Evolutionary conservation across 2,329 filamentous ascomycete genomes (phyloP).

Genomic region (Fulvia fulva): DNA sequence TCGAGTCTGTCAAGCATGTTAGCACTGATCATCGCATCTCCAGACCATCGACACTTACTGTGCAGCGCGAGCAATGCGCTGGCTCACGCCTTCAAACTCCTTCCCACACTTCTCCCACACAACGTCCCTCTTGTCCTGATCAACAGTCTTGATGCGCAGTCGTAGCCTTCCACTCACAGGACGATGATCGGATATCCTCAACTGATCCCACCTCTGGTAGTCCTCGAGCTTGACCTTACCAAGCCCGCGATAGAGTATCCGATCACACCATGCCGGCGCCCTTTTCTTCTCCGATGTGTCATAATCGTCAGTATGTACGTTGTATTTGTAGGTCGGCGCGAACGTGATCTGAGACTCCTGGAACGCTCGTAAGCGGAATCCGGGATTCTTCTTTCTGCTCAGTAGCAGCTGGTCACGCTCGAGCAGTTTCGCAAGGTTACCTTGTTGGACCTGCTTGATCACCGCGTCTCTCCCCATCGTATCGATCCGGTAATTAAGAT

Average conservation of each 20-base stretch:
- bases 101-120: constrained; percentile 38
- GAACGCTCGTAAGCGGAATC: constrained; percentile 83
- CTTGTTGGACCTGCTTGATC: constrained; percentile 74
- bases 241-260: constrained; percentile 77
- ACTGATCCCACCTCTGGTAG: constrained; percentile 76
- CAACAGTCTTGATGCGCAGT: constrained; percentile 78
- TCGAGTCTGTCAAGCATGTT: constrained; percentile 49
- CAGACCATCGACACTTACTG: constrained; percentile 60
- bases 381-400: constrained; percentile 81
- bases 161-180: constrained; percentile 84
- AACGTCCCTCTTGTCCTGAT: constrained; percentile 57
- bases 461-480: constrained; percentile 93
- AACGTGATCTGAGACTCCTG: constrained; percentile 89
- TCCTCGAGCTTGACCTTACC: constrained; percentile 82
- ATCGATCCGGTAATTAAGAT: constrained; percentile 97
- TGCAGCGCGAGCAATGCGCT: constrained; percentile 64
- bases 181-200: constrained; percentile 85
- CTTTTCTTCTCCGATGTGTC: constrained; percentile 86
- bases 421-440: constrained; percentile 79
- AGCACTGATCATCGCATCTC: background rate
- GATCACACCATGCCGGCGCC: constrained; percentile 93
- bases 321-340: constrained; percentile 96
- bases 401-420: constrained; percentile 92
- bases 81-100: constrained; percentile 68
- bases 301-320: constrained; percentile 90